phyloP scores from a whole-genome alignment of 1,284 basidiomycete species.

The Fomitopsis schrenkii region DNA sequence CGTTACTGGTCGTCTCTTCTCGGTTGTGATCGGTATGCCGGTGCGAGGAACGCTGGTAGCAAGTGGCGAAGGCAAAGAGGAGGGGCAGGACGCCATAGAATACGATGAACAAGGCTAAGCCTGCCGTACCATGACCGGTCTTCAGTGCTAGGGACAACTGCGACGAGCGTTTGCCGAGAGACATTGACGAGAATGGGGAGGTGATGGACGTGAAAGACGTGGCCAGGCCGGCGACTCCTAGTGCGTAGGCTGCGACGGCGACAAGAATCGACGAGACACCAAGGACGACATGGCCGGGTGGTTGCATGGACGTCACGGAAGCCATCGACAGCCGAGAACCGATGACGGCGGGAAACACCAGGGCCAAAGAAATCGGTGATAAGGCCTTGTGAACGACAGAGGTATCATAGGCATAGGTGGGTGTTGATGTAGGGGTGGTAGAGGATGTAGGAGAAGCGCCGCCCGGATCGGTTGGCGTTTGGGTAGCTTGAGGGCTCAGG shows the following conservation, averaged over 20 bases:
- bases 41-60: conserved; percentile 14
- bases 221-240: conserved; percentile 58
- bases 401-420: conserved; percentile 44
- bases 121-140: conserved; percentile 60
- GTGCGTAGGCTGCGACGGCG: conserved; percentile 48
- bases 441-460: conserved; percentile 13
- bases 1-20: conserved; percentile 1
- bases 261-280: conserved; percentile 36
- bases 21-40: conserved; percentile 6
- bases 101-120: conserved; percentile 55
- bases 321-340: conserved; percentile 50
- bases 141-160: conserved; percentile 36
- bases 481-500: conserved; percentile 24
- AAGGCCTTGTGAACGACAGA: conserved; percentile 61
- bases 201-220: conserved; percentile 57
- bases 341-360: conserved; percentile 52
- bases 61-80: conserved; percentile 33
- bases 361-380: conserved; percentile 57
- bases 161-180: conserved; percentile 25
- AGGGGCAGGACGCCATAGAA: conserved; percentile 54
- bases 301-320: conserved; percentile 26
- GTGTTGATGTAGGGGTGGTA: conserved; percentile 6
- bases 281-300: conserved; percentile 18
- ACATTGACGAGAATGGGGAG: conserved; percentile 18
- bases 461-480: conserved; percentile 21